Evolutionary conservation across 768 basidiomycete species (phyloP).

Genomic region (Collybia sordida): DNA sequence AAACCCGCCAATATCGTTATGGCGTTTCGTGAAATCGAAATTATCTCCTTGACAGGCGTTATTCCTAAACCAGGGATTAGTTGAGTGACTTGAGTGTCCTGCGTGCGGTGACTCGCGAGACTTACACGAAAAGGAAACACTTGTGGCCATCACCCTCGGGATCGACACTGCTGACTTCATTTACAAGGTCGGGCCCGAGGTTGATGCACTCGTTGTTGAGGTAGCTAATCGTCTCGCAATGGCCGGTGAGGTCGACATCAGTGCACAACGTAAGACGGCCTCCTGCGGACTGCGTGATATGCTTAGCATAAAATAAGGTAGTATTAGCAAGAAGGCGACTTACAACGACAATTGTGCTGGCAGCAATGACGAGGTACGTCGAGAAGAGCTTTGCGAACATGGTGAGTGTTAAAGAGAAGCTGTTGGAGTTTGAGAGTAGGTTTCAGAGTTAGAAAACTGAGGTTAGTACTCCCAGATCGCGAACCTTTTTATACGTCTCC

Average conservation of each 20-base stretch:
- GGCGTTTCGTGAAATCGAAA: conserved; percentile 11
- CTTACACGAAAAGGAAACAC: conserved; percentile 10
- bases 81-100: neutral
- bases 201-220: conserved; percentile 9
- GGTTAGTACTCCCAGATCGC: too few species aligned
- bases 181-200: conserved; percentile 6
- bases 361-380: neutral
- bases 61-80: neutral
- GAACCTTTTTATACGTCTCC: too few species aligned
- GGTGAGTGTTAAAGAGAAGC: neutral
- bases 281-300: conserved; percentile 3
- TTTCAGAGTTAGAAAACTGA: too few species aligned
- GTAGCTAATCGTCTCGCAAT: conserved; percentile 10
- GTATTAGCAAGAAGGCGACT: neutral
- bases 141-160: conserved; percentile 7
- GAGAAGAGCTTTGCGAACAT: conserved; percentile 3
- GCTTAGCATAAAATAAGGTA: neutral
- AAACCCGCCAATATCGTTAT: conserved; percentile 8
- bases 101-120: neutral
- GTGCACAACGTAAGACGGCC: conserved; percentile 11
- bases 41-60: conserved; percentile 6
- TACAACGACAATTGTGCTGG: conserved; percentile 3
- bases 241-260: conserved; percentile 3
- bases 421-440: neutral
- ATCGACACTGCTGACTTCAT: conserved; percentile 9